A percentile compares a stretch with the other conserved stretches of the same genome.
Evolutionary conservation across 768 basidiomycete genomes (phyloP).

Genomic region (Amanita fuliginea): DNA sequence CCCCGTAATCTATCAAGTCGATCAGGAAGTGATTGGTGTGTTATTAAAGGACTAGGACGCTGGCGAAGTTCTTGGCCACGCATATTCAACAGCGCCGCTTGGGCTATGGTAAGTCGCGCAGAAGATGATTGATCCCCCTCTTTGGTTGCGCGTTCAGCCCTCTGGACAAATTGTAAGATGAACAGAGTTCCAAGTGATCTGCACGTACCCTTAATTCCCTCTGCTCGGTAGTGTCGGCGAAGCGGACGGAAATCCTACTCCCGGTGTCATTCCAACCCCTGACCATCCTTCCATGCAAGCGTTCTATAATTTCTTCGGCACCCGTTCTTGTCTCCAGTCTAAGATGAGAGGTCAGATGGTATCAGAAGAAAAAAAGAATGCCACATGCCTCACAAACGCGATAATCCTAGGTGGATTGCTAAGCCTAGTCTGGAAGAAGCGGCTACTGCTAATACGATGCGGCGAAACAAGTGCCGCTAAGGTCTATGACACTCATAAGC

Average conservation of each 20-base stretch:
- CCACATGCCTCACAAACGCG: slow-evolving; percentile 63
- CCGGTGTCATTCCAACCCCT: slow-evolving; percentile 71
- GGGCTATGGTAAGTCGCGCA: slow-evolving; percentile 62
- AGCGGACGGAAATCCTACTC: slow-evolving; percentile 68
- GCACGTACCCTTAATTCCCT: slow-evolving; percentile 58
- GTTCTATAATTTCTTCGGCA: slow-evolving; percentile 69
- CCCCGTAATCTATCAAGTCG: not conserved
- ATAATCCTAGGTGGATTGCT: slow-evolving; percentile 72
- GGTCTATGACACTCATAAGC: slow-evolving; percentile 28
- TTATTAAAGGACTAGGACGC: slow-evolving; percentile 13
- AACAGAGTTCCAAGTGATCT: slow-evolving; percentile 2
- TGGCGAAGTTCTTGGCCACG: slow-evolving; percentile 49
- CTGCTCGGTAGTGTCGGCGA: slow-evolving; percentile 72
- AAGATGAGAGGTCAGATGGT: slow-evolving; percentile 3
- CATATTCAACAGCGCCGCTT: slow-evolving; percentile 66
- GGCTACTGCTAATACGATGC: slow-evolving; percentile 59
- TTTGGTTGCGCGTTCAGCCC: slow-evolving; percentile 45
- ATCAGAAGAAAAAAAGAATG: not conserved
- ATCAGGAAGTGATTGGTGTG: slow-evolving; percentile 9
- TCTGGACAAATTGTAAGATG: slow-evolving; percentile 24
- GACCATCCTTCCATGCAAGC: slow-evolving; percentile 71
- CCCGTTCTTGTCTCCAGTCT: slow-evolving; percentile 64
- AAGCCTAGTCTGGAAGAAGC: slow-evolving; percentile 72
- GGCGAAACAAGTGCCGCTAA: slow-evolving; percentile 58
- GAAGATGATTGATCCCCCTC: slow-evolving; percentile 51